phyloP scores from a whole-genome alignment of 306 rosid species.

The Pueraria montana region DNA sequence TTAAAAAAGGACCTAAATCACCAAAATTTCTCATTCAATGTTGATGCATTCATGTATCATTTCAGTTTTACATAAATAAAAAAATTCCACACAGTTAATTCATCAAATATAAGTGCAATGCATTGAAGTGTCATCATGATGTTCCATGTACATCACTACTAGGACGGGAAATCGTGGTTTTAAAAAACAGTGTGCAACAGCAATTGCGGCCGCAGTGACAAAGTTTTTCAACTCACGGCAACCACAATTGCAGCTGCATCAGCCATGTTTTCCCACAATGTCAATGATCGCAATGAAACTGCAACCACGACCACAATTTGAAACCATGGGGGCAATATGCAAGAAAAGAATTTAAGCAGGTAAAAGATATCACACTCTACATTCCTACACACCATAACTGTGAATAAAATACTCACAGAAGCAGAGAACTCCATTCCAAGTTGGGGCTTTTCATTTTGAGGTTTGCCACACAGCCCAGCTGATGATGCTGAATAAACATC shows the following conservation, averaged over 20 bases:
- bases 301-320: not conserved
- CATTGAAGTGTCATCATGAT: slow-evolving; percentile 15
- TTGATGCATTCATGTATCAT: not conserved
- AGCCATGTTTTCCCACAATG: not conserved
- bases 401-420: slow-evolving; percentile 60
- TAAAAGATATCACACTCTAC: slow-evolving; percentile 1
- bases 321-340: not conserved
- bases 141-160: not conserved
- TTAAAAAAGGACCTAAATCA: slow-evolving; percentile 4
- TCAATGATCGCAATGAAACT: not conserved
- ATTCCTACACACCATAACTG: slow-evolving; percentile 24
- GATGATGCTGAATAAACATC: slow-evolving; percentile 59
- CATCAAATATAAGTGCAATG: slow-evolving; percentile 30
- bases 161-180: not conserved
- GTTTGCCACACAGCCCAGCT: slow-evolving; percentile 42
- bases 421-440: slow-evolving; percentile 47
- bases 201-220: not conserved
- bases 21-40: not conserved
- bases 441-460: slow-evolving; percentile 45
- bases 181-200: not conserved
- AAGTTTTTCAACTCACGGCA: too few species aligned
- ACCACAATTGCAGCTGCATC: not conserved
- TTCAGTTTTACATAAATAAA: slow-evolving; percentile 32
- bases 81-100: slow-evolving; percentile 1
- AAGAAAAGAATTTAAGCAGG: not conserved